phyloP scores from a whole-genome alignment of 2,329 filamentous ascomycete genomes.

The Erysiphe neolycopersici region DNA sequence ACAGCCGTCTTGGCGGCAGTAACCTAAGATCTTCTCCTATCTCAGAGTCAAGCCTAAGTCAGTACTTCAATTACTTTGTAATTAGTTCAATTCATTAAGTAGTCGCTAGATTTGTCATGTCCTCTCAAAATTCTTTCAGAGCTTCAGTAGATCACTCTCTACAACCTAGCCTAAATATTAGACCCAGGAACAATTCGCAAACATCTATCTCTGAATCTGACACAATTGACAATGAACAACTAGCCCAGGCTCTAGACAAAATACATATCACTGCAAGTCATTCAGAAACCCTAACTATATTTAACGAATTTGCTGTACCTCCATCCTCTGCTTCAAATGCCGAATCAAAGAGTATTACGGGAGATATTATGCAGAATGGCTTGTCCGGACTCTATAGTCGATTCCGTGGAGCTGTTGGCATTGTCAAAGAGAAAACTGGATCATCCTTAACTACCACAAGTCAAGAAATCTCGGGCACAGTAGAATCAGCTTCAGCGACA shows the following conservation, averaged over 20 bases:
- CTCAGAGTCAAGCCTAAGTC: neutral
- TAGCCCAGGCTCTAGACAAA: slow-evolving; percentile 54
- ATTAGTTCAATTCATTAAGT: neutral
- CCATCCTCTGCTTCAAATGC: slow-evolving; percentile 27
- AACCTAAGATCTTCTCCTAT: neutral
- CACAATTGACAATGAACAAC: slow-evolving; percentile 38
- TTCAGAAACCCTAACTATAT: slow-evolving; percentile 63
- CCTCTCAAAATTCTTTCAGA: slow-evolving; percentile 10
- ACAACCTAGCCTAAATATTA: slow-evolving; percentile 12
- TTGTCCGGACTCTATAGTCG: slow-evolving; percentile 74
- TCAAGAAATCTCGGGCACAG: slow-evolving; percentile 18
- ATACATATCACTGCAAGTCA: slow-evolving; percentile 79
- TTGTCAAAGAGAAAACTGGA: slow-evolving; percentile 25
- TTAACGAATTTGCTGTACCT: slow-evolving; percentile 67
- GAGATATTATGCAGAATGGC: slow-evolving; percentile 58
- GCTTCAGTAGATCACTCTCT: slow-evolving; percentile 4
- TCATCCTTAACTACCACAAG: slow-evolving; percentile 15
- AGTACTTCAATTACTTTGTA: neutral
- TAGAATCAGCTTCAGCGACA: slow-evolving; percentile 6
- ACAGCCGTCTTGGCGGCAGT: slow-evolving; percentile 5
- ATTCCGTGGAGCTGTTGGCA: slow-evolving; percentile 58
- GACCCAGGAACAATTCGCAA: slow-evolving; percentile 23
- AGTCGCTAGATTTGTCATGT: slow-evolving; percentile 6
- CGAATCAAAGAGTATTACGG: slow-evolving; percentile 43
- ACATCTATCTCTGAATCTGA: slow-evolving; percentile 17